Percentiles rank a stretch among this genome's conserved stretches.
phyloP scores from a whole-genome alignment of 2,329 filamentous ascomycete species.

The Trichoderma sp. region DNA sequence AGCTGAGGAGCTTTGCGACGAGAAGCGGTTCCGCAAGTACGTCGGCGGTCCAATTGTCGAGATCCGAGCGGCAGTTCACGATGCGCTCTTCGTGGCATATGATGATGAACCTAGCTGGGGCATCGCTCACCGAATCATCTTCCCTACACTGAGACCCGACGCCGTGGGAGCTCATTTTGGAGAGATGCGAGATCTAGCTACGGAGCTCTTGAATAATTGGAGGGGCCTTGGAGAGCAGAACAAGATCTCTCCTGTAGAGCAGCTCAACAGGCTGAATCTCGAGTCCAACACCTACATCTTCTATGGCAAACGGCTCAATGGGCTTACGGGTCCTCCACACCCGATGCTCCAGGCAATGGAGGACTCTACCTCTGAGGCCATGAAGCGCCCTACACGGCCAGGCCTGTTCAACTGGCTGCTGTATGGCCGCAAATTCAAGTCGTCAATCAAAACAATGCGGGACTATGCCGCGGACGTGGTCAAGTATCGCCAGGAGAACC shows the following conservation, averaged over 20 bases:
- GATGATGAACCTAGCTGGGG: conserved; percentile 50
- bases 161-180: conserved; percentile 39
- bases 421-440: conserved; percentile 53
- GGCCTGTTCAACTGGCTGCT: conserved; percentile 52
- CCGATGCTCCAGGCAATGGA: conserved; percentile 55
- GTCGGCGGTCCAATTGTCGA: conserved; percentile 53
- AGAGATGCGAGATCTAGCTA: conserved; percentile 49
- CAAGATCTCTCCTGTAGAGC: conserved; percentile 44
- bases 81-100: conserved; percentile 53
- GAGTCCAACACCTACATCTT: conserved; percentile 51
- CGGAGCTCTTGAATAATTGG: conserved; percentile 53
- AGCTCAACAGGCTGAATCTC: conserved; percentile 54
- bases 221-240: conserved; percentile 36
- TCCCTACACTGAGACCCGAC: conserved; percentile 41
- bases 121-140: conserved; percentile 52
- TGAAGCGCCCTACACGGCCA: conserved; percentile 53
- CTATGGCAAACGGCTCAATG: conserved; percentile 50
- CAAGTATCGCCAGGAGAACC: conserved; percentile 51
- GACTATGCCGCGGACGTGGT: conserved; percentile 57
- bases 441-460: conserved; percentile 53
- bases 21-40: conserved; percentile 54
- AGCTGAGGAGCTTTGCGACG: conserved; percentile 50
- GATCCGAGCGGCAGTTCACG: conserved; percentile 50
- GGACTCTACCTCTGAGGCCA: conserved; percentile 53
- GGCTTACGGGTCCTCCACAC: conserved; percentile 45